Base-by-base conservation (phyloP, 208 protist genomes). In the Novymonas esmeraldas region DNA sequence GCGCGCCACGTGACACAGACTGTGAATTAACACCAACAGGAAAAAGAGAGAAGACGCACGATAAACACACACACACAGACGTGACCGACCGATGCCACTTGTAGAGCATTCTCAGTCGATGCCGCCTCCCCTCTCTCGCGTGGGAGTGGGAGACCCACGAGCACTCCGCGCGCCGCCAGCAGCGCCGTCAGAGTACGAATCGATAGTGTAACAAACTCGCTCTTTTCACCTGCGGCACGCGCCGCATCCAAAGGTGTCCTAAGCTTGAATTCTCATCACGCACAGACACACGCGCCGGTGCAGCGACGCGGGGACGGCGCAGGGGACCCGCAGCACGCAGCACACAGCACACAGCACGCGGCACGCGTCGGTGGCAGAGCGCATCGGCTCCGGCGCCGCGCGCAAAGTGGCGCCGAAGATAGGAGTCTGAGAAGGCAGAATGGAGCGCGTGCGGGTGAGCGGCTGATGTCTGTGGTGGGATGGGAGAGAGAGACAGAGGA, bases 181-280 rank as follows among this genome's bases (percentile, higher is more conserved):
- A n/a, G 42, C 26, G 31, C 28, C 29, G 38, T 82, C 77, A 82
- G 77, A 56, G 76, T 78, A 82, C 76, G 76, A 82, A 82, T 77
- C 76, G 76, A 82, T 60, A 60, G 26, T 74, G 60, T 56, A 64
- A 73, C 70, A 73, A 82, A 78, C 62, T 72, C 44, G 69, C 36
- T 78, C 20, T 67, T 82, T 82, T 82, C 72, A 76, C 70, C 51
- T 78, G 71, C 64, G 33, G 55, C 55, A 48, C 57, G 58, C 22
- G 54, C 70, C 66, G 58, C 76, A 82, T 82, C 76, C 76, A 82
- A 82, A 78, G 76, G 76, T 82, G 76, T 82, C 76, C 76, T 82
- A 82, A 80, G 65, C 78, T 78, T 79, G 78, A 42, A 73, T 45
- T 78, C 49, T 79, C 67, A 80, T 80, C 70, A 84, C 39, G 41